phyloP scores from a whole-genome alignment of 2,329 filamentous ascomycete species.

The Apiospora kogelbergensis region DNA sequence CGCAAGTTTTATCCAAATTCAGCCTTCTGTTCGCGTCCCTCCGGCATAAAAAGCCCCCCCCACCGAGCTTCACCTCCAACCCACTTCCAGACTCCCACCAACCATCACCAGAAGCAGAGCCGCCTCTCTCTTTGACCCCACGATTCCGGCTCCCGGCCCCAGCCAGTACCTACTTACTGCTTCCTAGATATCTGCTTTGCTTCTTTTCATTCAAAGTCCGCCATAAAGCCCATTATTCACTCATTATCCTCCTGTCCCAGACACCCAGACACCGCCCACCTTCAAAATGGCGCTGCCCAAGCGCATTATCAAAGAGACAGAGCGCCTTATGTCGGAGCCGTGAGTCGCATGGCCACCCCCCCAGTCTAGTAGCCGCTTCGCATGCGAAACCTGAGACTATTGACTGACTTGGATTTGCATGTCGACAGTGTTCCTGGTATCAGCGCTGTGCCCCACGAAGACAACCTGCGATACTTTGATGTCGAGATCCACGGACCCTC shows the following conservation, averaged over 20 bases:
- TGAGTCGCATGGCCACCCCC: constrained; percentile 41
- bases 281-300: constrained; percentile 81
- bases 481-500: constrained; percentile 92
- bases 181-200: neutral
- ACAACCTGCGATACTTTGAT: constrained; percentile 97
- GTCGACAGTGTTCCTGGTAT: constrained; percentile 82
- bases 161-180: neutral
- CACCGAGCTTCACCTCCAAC: constrained; percentile 1
- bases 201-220: neutral
- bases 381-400: neutral
- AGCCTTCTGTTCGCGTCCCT: neutral
- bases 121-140: constrained; percentile 2
- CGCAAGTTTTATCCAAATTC: neutral
- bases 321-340: constrained; percentile 95
- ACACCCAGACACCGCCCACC: neutral
- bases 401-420: neutral
- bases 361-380: neutral
- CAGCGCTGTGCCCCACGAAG: constrained; percentile 91
- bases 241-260: neutral
- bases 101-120: neutral
- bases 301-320: constrained; percentile 97
- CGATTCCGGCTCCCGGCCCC: neutral
- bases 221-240: neutral
- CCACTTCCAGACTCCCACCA: neutral
- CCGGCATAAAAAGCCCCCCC: neutral